Evolutionary conservation across 2,329 filamentous ascomycete species (phyloP), one percentile per base, ranked within the genome.

Genomic region (Fusarium falciforme): DNA sequence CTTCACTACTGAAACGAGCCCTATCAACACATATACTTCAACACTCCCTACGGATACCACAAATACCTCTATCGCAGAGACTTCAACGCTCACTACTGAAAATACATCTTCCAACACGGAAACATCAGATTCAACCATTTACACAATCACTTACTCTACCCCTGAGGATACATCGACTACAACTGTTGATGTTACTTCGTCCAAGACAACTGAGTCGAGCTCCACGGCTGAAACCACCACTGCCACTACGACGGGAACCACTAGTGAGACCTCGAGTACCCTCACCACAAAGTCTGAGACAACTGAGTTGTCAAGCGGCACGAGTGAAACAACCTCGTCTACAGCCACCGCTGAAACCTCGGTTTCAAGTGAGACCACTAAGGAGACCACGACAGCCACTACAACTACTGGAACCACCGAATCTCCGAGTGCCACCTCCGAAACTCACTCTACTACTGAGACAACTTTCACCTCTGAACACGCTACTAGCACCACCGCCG

Each of bases 181-280:
- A 31, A 5, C 14, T 20, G 4, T 4, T 9, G 27, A 31, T 33
- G 20, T n/a, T 6, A 54, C 27, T 5, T 54, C 27, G 4, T 52
- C 47, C 12, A 38, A 33, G 38, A 42, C 55, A 38, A 61, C 33
- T 14, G 59, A 52, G 40, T 67, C 35, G 57, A 71, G 54, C 36
- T 61, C n/a, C 2, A 64, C 22, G 3, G 22, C 29, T 7, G 55
- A 29, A 20, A 64, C 42, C 1, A 59, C 25, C 17, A 60, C 57
- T 5, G 42, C 14, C 4, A 36, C 47, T 22, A 47, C 66, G 11
- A 60, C 57, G 58, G 68, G 58, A 10, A 66, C 60, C 17, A 29
- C 36, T 9, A 27, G 52, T 7, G 63, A 44, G 12, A 58, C 66
- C n/a, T 58, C 58, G 17, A 40, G 36, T 29, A 44, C 40, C 20